Conservation (phyloP, 1,284 basidiomycete species). For the Trametes sp. region DNA sequence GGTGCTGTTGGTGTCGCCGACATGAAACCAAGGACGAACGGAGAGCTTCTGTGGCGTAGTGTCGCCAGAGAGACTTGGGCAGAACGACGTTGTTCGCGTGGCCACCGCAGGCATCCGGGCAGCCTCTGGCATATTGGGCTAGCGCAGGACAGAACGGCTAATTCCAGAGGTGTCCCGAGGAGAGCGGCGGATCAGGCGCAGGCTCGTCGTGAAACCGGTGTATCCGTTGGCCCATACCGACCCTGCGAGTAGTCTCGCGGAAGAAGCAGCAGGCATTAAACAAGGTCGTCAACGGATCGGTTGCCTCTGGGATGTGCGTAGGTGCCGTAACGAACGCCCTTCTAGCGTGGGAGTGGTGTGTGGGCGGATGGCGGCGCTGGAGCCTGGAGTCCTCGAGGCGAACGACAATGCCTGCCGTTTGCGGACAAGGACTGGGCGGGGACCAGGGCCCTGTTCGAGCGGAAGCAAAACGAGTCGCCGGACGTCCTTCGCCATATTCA, state of each 20-base stretch:
- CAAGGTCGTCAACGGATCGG: slow-evolving; percentile 10
- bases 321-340: not conserved
- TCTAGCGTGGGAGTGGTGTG: not conserved
- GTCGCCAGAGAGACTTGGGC: no score
- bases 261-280: not conserved
- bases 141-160: not conserved
- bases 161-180: not conserved
- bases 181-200: not conserved
- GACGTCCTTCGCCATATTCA: not conserved
- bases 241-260: not conserved
- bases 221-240: not conserved
- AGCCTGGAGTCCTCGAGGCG: not conserved
- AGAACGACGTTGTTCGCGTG: no score
- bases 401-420: slow-evolving; percentile 20
- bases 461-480: not conserved
- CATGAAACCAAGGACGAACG: no score
- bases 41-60: no score
- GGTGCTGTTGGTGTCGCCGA: no score
- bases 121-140: not conserved
- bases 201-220: not conserved
- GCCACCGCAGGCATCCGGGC: no score
- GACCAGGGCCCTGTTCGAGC: no score
- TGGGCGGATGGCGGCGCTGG: not conserved
- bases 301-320: not conserved
- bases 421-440: slow-evolving; percentile 2